Conservation (phyloP, 2,329 filamentous ascomycete genomes). For the Cladobotryum protrusum region DNA sequence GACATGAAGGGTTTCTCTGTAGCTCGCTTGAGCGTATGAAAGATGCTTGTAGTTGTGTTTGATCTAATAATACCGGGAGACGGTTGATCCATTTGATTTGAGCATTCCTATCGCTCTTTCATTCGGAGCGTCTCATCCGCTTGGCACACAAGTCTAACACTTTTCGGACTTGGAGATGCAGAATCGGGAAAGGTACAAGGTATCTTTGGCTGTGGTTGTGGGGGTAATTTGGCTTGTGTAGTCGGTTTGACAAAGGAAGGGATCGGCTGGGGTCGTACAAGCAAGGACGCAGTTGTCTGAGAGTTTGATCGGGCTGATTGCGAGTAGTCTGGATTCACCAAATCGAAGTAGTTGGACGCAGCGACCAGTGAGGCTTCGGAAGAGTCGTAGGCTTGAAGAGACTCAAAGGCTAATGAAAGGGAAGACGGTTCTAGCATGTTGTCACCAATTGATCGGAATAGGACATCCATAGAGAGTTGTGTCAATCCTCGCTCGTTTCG, state of each 20-base stretch:
- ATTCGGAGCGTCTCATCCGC: conserved; percentile 18
- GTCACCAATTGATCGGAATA: conserved; percentile 74
- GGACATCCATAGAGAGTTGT: conserved; percentile 82
- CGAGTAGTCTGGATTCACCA: conserved; percentile 61
- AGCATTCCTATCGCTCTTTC: conserved; percentile 25
- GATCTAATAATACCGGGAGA: conserved; percentile 13
- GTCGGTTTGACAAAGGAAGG: conserved; percentile 25
- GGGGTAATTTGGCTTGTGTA: conserved; percentile 4
- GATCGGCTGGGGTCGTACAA: conserved; percentile 47
- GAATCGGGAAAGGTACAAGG: conserved; percentile 27
- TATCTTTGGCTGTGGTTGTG: conserved; percentile 11
- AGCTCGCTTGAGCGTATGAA: conserved; percentile 29
- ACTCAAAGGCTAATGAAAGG: conserved; percentile 60
- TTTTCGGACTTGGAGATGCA: conserved; percentile 31
- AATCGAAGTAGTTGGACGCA: conserved; percentile 72
- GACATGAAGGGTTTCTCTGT: conserved; percentile 32
- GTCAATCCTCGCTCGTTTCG: conserved; percentile 81
- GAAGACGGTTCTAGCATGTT: conserved; percentile 60
- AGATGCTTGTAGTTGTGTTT: conserved; percentile 19
- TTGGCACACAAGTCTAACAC: conserved; percentile 38
- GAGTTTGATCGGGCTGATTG: conserved; percentile 54
- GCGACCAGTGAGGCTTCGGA: conserved; percentile 74
- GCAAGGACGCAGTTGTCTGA: conserved; percentile 63
- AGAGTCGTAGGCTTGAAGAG: conserved; percentile 67
- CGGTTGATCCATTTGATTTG: conserved; percentile 14